Conservation (phyloP, 176 grass and related monocot genomes). For the Melocanna baccifera region DNA sequence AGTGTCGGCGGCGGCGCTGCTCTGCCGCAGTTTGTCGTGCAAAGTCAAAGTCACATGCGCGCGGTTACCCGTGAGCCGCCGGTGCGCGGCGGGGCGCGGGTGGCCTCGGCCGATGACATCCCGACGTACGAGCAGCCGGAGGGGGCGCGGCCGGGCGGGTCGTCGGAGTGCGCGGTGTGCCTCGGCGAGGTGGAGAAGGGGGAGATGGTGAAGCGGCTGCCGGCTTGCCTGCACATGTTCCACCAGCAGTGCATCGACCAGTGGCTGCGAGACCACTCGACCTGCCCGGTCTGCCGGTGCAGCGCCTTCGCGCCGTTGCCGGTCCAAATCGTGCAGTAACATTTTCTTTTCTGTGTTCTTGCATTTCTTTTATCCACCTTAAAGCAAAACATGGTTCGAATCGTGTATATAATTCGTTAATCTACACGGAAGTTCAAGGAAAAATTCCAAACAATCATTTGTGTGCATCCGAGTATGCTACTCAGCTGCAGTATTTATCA, state of each 20-base stretch:
- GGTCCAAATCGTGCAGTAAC: too few species aligned
- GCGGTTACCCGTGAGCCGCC: neutral
- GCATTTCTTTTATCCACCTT: too few species aligned
- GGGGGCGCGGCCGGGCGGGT: neutral
- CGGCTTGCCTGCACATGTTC: conserved; percentile 38
- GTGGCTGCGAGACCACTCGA: neutral
- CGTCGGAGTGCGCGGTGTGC: conserved; percentile 38
- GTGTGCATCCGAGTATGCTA: too few species aligned
- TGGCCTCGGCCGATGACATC: conserved; percentile 1
- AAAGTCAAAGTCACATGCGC: neutral
- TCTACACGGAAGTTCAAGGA: too few species aligned
- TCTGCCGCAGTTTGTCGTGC: neutral
- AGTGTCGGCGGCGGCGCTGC: neutral
- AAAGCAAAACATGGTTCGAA: too few species aligned
- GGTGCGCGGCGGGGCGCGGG: conserved; percentile 7
- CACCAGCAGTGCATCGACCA: conserved; percentile 22
- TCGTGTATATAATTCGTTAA: too few species aligned
- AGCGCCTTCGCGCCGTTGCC: neutral
- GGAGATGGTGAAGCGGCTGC: conserved; percentile 33
- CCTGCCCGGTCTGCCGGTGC: conserved; percentile 23
- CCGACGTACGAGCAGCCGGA: conserved; percentile 34
- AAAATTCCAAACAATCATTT: too few species aligned
- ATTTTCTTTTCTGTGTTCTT: too few species aligned
- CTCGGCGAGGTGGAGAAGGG: conserved; percentile 30
- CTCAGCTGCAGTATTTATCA: too few species aligned